Conservation (phyloP, 2,329 filamentous ascomycete species). For the Nemania sp. region DNA sequence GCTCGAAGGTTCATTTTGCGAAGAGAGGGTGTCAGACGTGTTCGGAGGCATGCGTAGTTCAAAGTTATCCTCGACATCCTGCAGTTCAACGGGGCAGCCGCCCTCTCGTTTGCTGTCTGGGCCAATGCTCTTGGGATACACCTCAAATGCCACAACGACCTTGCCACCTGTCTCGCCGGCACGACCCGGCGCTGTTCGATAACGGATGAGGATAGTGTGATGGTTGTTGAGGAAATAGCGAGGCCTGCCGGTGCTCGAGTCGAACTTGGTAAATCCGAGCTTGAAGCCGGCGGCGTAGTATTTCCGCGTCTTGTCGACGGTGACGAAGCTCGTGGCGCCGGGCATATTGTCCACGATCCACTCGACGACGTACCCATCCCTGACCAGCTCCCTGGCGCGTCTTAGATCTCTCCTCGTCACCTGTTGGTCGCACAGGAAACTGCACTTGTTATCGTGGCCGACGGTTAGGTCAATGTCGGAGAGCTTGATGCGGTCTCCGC, state of each 20-base stretch:
- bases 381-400: slow-evolving; percentile 72
- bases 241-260: slow-evolving; percentile 60
- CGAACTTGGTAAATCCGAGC: slow-evolving; percentile 75
- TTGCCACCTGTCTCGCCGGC: slow-evolving; percentile 73
- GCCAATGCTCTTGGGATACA: slow-evolving; percentile 84
- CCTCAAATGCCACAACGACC: slow-evolving; percentile 85
- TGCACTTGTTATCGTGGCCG: slow-evolving; percentile 74
- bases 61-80: slow-evolving; percentile 65
- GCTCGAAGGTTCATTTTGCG: slow-evolving; percentile 61
- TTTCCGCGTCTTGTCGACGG: slow-evolving; percentile 79
- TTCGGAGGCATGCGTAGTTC: slow-evolving; percentile 71
- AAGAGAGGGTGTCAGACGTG: slow-evolving; percentile 52
- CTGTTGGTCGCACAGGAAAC: slow-evolving; percentile 71
- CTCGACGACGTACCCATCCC: slow-evolving; percentile 82
- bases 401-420: slow-evolving; percentile 67
- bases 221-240: slow-evolving; percentile 85
- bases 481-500: slow-evolving; percentile 81
- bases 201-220: slow-evolving; percentile 81
- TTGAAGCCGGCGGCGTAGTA: slow-evolving; percentile 93
- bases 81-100: slow-evolving; percentile 71
- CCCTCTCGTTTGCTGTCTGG: slow-evolving; percentile 61
- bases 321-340: slow-evolving; percentile 86
- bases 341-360: slow-evolving; percentile 95
- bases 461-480: slow-evolving; percentile 84
- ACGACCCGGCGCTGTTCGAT: slow-evolving; percentile 70